Evolutionary conservation across 108 stramenopile genomes (phyloP), one percentile per base, ranked within the genome.

Genomic region (Pseudonitzschia pungens): DNA sequence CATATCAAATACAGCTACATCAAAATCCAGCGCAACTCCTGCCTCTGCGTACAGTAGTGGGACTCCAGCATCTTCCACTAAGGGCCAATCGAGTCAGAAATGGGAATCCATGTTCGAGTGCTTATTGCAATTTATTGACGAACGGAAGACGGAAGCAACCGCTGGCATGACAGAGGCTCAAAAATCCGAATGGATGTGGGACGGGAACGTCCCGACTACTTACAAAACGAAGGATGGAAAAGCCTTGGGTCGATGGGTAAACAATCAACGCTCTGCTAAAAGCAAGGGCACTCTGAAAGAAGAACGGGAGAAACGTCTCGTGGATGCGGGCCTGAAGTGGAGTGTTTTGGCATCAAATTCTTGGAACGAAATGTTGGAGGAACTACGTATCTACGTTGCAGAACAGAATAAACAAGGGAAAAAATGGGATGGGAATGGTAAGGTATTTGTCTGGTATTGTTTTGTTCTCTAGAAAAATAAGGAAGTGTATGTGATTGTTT

Each of bases 31-130:
- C 42, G 36, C 10, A 48, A 60, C 76, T 41, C 74, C 71, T 10
- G 44, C 33, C 7, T 57, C 77, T 43, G 70, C 64, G 12, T 41
- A 27, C 43, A 77, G 58, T 60, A 56, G 55, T 57, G 72, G n/a
- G 7, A 74, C 82, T 2, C 60, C 75, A 51, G 76, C 80, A 32
- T 52, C 79, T 5, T 53, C 77, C 32, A 54, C 71, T 0, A 79
- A 79, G 64, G 83, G 72, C 8, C 74, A 84, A 70, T 80, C 89
- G 9, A 86, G 81, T 70, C 91, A 91, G 79, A 92, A 92, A 71
- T 94, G 93, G 93, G 93, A 94, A 54, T 87, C 83, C 32, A 94
- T 92, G 93, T 91, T 89, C 66, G 84, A 88, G 9, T 88, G 85
- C 52, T 71, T 94, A 24, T 65, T 90, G 22, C 74, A 87, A 69